phyloP scores from a whole-genome alignment of 163 green algal genomes.

The Chloromonas sp. region DNA sequence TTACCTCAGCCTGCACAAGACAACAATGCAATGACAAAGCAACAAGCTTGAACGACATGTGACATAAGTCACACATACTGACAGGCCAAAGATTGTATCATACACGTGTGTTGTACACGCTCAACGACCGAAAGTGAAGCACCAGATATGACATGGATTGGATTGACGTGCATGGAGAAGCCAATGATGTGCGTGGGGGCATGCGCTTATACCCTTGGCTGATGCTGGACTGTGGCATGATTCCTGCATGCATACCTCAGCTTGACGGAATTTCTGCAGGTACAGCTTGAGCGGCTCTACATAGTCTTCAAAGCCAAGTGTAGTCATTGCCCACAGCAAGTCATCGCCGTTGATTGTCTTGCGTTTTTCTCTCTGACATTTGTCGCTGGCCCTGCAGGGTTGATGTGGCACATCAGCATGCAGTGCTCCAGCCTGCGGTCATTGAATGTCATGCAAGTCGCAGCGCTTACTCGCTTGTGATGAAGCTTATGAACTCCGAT shows the following conservation, averaged over 20 bases:
- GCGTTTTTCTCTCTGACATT: slow-evolving; percentile 93
- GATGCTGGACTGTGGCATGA: not conserved
- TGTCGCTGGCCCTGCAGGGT: slow-evolving; percentile 88
- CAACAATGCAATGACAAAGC: no score
- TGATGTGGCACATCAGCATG: not conserved
- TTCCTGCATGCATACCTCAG: slow-evolving; percentile 1
- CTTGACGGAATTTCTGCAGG: slow-evolving; percentile 76
- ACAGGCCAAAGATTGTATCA: no score
- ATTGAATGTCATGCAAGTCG: not conserved
- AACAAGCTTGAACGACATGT: no score
- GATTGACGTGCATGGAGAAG: no score
- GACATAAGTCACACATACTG: no score
- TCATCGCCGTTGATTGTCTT: slow-evolving; percentile 99
- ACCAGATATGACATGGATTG: no score
- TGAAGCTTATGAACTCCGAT: slow-evolving; percentile 98
- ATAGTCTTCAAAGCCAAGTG: slow-evolving; percentile 96
- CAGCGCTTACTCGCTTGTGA: slow-evolving; percentile 90
- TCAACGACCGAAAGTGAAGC: no score
- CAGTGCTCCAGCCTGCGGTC: not conserved
- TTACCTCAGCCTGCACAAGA: no score
- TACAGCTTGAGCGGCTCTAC: slow-evolving; percentile 93
- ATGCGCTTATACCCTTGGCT: no score
- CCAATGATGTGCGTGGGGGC: no score
- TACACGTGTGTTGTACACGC: no score
- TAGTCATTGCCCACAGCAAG: slow-evolving; percentile 95